Percentiles rank a stretch among this genome's conserved stretches.
Evolutionary conservation across 106 monocot species (phyloP).

Genomic region (Gastrodia elata): DNA sequence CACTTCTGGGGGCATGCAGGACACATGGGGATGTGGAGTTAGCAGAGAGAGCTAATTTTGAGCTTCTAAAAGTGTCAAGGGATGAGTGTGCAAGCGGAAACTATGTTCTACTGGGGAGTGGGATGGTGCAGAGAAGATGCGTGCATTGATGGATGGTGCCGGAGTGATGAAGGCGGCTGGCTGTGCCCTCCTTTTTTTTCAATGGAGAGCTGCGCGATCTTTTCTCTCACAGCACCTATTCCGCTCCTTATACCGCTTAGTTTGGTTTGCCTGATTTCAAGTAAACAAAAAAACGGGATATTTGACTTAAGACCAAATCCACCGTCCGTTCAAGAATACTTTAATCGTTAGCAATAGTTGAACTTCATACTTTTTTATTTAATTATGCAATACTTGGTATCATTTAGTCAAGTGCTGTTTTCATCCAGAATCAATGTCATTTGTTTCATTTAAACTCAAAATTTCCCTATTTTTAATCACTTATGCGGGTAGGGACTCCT

Average conservation of each 20-base stretch:
- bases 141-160: slow-evolving; percentile 48
- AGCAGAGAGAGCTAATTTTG: slow-evolving; percentile 28
- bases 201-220: too few species aligned
- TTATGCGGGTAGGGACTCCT: slow-evolving; percentile 78
- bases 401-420: background rate
- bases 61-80: slow-evolving; percentile 25
- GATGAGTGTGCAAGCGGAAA: slow-evolving; percentile 43
- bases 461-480: background rate
- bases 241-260: too few species aligned
- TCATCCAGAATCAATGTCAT: background rate
- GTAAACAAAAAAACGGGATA: too few species aligned
- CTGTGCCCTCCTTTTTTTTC: slow-evolving; percentile 19
- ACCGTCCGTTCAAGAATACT: too few species aligned
- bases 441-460: background rate
- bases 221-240: too few species aligned
- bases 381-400: background rate
- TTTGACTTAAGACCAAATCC: too few species aligned
- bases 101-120: slow-evolving; percentile 56
- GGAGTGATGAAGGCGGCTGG: slow-evolving; percentile 63
- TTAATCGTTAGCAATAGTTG: too few species aligned
- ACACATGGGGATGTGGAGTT: slow-evolving; percentile 45
- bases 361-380: too few species aligned
- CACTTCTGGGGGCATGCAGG: slow-evolving; percentile 49
- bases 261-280: too few species aligned
- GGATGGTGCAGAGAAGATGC: slow-evolving; percentile 37